phyloP scores from a whole-genome alignment of 352 stramenopile genomes.

The Phytophthora megakarya region DNA sequence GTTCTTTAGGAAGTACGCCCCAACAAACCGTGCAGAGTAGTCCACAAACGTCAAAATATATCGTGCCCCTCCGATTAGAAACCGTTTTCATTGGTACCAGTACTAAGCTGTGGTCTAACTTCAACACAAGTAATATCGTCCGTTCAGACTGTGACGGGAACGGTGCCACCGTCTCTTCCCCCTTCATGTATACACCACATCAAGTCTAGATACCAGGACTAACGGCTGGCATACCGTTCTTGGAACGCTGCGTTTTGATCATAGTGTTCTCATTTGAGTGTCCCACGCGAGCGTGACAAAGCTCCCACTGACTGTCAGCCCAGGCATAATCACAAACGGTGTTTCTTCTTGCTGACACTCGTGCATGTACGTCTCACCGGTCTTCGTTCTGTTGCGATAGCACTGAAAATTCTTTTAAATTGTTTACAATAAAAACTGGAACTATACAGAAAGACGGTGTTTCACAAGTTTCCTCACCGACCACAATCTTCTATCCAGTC shows the following conservation, averaged over 20 bases:
- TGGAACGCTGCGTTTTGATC: constrained; percentile 6
- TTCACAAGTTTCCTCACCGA: too few relatives aligned
- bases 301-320: constrained; percentile 25
- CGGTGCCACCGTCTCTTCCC: constrained; percentile 13
- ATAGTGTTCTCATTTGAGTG: constrained; percentile 1
- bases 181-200: constrained; percentile 25
- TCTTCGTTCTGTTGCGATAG: constrained; percentile 13
- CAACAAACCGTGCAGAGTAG: constrained; percentile 22
- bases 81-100: constrained; percentile 30
- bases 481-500: too few relatives aligned
- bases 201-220: constrained; percentile 3
- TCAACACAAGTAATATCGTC: constrained; percentile 18
- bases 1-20: constrained; percentile 26
- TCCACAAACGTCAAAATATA: constrained; percentile 10
- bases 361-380: constrained; percentile 14
- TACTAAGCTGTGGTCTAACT: constrained; percentile 24
- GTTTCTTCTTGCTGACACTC: constrained; percentile 16
- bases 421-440: too few relatives aligned
- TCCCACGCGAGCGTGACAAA: constrained; percentile 31
- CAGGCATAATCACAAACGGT: constrained; percentile 14
- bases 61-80: too few relatives aligned
- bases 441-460: too few relatives aligned
- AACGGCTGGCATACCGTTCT: not conserved
- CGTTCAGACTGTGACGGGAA: constrained; percentile 5
- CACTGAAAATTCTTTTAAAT: too few relatives aligned